Conservation (phyloP, 2,329 filamentous ascomycete genomes). For the Akanthomyces dipterigenus region DNA sequence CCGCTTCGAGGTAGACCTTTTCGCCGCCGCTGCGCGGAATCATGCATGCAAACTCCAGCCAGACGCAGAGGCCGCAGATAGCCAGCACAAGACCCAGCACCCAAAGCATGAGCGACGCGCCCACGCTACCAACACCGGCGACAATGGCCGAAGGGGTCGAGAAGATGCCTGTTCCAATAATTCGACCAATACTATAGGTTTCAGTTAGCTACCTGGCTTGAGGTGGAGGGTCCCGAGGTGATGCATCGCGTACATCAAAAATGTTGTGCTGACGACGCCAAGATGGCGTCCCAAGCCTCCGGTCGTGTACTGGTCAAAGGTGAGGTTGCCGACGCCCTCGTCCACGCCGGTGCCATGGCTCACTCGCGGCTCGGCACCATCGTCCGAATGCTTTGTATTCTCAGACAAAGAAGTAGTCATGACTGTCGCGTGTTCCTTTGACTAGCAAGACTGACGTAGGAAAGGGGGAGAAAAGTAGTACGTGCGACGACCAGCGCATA, state of each 20-base stretch:
- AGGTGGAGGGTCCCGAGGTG: no score
- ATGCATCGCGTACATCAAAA: conserved; percentile 14
- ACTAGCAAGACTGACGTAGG: neutral
- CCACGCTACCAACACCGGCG: conserved; percentile 16
- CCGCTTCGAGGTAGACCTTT: conserved; percentile 17
- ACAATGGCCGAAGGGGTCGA: conserved; percentile 18
- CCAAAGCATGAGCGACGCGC: conserved; percentile 17
- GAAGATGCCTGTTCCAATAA: conserved; percentile 19
- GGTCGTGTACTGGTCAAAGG: conserved; percentile 17
- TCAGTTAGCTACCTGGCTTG: neutral
- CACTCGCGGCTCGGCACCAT: neutral
- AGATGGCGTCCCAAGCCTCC: conserved; percentile 18
- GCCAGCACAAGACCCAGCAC: conserved; percentile 16
- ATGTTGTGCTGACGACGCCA: conserved; percentile 18
- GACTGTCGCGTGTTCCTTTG: neutral
- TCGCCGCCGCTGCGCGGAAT: conserved; percentile 16
- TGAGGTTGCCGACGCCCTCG: conserved; percentile 15
- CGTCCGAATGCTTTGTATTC: neutral
- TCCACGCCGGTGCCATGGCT: neutral
- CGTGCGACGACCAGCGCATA: neutral
- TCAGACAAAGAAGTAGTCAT: neutral
- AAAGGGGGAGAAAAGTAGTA: neutral
- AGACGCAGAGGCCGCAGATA: conserved; percentile 8
- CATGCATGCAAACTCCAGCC: conserved; percentile 17
- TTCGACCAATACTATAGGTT: conserved; percentile 15